phyloP scores from a whole-genome alignment of 768 basidiomycete genomes.

The Suillus americanus region DNA sequence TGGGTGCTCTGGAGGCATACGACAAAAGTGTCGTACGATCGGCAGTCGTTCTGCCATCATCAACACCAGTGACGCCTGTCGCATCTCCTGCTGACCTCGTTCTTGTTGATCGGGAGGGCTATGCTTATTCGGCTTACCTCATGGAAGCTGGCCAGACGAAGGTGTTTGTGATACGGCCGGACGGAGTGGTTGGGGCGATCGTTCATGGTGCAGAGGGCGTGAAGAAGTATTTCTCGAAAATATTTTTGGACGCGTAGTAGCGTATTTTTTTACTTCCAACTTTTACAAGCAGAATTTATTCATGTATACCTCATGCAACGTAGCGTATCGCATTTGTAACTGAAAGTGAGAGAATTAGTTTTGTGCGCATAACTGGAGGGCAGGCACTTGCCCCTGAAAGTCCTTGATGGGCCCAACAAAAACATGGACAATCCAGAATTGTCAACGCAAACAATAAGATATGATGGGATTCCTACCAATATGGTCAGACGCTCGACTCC shows the following conservation, averaged over 20 bases:
- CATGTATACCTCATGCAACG: not conserved
- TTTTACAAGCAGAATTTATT: not conserved
- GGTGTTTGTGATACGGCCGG: conserved; percentile 39
- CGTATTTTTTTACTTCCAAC: not conserved
- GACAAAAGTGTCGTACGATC: not conserved
- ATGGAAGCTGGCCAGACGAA: conserved; percentile 29
- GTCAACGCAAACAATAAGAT: too few species aligned
- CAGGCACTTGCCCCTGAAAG: too few species aligned
- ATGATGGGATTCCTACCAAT: too few species aligned
- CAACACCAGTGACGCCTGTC: not conserved
- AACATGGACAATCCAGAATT: too few species aligned
- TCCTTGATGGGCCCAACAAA: too few species aligned
- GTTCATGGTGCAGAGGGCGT: conserved; percentile 17
- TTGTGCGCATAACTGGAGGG: too few species aligned
- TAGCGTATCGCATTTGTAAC: not conserved
- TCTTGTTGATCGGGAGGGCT: conserved; percentile 33
- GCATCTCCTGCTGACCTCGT: conserved; percentile 24
- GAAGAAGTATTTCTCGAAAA: conserved; percentile 16
- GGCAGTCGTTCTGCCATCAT: conserved; percentile 4
- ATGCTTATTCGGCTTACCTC: conserved; percentile 37
- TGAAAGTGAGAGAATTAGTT: not conserved
- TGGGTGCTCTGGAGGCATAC: not conserved
- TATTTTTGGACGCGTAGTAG: conserved; percentile 4
- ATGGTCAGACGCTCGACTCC: too few species aligned
- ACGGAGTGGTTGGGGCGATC: conserved; percentile 42